Evolutionary conservation across 148 eudicot species (phyloP).

Genomic region (Vaccinium macrocarpon): DNA sequence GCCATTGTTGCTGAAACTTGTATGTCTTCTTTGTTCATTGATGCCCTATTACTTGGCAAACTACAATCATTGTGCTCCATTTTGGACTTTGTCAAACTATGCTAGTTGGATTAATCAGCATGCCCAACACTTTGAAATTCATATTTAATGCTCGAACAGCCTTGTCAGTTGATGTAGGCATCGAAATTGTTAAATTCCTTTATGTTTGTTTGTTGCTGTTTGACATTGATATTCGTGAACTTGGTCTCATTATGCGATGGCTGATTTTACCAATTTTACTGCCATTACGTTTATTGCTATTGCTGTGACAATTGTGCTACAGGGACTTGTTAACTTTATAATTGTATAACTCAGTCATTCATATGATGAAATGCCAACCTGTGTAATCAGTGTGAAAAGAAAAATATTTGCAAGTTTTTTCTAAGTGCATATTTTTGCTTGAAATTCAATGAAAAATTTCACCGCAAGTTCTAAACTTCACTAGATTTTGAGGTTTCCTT

Average conservation of each 20-base stretch:
- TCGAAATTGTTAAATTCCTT: neutral
- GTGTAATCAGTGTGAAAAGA: neutral
- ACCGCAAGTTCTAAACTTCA: neutral
- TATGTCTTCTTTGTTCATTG: neutral
- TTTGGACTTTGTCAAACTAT: neutral
- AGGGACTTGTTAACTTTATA: neutral
- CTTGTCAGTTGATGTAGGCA: neutral
- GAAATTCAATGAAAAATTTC: neutral
- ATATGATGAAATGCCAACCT: neutral
- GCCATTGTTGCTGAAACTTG: neutral
- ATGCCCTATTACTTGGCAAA: neutral
- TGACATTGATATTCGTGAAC: too few species aligned
- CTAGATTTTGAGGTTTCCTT: neutral
- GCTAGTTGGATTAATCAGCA: neutral
- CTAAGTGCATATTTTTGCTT: neutral
- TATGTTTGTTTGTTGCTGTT: neutral
- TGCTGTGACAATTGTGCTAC: conserved; percentile 1
- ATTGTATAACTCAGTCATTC: neutral
- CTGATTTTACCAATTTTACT: neutral
- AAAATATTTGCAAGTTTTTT: neutral
- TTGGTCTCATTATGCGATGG: neutral
- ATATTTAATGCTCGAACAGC: neutral
- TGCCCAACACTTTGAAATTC: neutral
- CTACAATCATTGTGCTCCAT: neutral
- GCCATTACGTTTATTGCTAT: neutral